Percentiles rank a stretch among this genome's conserved stretches.
Conservation (phyloP, 192 early-diverging fungal genomes). For the Neocallimastix lanati region DNA sequence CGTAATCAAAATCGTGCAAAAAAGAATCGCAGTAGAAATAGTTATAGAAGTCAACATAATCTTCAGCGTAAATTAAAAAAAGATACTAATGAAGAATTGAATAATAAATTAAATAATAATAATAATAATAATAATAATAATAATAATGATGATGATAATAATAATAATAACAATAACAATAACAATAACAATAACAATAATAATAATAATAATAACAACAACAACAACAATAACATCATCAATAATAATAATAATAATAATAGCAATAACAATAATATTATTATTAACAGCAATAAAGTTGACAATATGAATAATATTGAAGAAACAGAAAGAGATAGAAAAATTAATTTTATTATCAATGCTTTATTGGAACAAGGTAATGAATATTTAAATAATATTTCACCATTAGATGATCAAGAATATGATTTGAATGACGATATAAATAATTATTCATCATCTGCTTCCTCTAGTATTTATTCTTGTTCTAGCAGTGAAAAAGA, state of each 20-base stretch:
- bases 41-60: background rate
- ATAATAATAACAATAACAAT: too few relatives aligned
- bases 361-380: background rate
- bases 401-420: background rate
- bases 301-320: background rate
- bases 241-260: too few relatives aligned
- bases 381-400: background rate
- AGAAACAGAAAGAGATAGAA: background rate
- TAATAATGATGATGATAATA: too few relatives aligned
- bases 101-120: background rate
- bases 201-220: too few relatives aligned
- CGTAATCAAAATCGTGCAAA: background rate
- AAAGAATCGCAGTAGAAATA: background rate
- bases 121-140: too few relatives aligned
- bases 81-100: background rate
- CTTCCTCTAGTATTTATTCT: background rate
- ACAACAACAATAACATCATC: too few relatives aligned
- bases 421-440: background rate
- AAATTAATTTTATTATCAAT: background rate
- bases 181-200: too few relatives aligned
- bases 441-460: background rate
- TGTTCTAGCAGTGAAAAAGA: background rate
- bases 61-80: background rate
- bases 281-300: too few relatives aligned
- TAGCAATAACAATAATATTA: too few relatives aligned